Base-by-base conservation (phyloP, 345 rosid species). In the Chamaenerion angustifolium region DNA sequence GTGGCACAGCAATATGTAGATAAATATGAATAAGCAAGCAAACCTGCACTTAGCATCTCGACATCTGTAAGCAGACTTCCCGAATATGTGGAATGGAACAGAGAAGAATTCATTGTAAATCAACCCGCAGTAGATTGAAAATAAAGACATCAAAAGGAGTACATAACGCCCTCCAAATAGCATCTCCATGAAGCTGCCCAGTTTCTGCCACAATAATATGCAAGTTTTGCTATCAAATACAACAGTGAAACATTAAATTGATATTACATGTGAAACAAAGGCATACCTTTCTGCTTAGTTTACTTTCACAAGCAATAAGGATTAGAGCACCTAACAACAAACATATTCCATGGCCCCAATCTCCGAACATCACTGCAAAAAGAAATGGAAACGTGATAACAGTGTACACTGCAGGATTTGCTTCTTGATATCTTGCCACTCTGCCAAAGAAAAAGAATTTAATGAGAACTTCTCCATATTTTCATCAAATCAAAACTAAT, bases 101-200 rank as follows among this genome's bases (percentile, higher is more conserved):
- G 98, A 83, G 77, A 90, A 90, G 64, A 90, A 90, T 58, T 90
- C 98, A 64, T 90, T 90, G 82, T 90, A 90, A 59, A 90, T 90
- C 66, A 90, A 77, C 68, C 98, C 98, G 68, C 96, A 83, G 60
- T 90, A 90, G 57, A 90, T 80, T 56, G 95, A 90, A 72, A 90
- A 90, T 49, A 90, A 73, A 13, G 98, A 71, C 95, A 90, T 86
- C 61, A 90, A 64, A 60, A 90, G 85, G 55, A 90, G 81, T 45
- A 80, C 77, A 71, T 90, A 90, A 56, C 96, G 93, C 43, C 98
- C 98, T 8, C 96, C 95, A 61, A 90, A 90, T 49, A 87, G 75
- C 95, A 90, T 80, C 76, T 87, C 96, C 98, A 90, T 90, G 72
- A 90, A 90, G 82, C 98, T 90, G 68, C 96, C 98, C 42, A 81